Evolutionary conservation across 169 alveolate species (phyloP).

Genomic region (Plasmodium gaboni): DNA sequence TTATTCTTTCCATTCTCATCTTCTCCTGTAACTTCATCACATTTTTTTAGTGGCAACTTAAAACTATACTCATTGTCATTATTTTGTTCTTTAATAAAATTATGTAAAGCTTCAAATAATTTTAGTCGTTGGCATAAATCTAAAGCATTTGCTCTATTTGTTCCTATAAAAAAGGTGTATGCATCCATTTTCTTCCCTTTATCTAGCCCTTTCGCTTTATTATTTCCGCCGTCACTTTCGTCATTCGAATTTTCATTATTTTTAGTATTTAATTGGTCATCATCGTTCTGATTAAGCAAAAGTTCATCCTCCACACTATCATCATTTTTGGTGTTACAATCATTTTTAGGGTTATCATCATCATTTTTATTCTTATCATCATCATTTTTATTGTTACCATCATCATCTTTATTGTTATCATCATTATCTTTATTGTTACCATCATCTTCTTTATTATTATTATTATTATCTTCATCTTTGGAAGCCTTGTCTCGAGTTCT

Average conservation of each 20-base stretch:
- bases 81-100: constrained; percentile 80
- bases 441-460: background rate
- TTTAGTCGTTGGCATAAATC: constrained; percentile 79
- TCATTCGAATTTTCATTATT: constrained; percentile 46
- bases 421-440: background rate
- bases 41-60: constrained; percentile 78
- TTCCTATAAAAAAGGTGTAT: constrained; percentile 78
- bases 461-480: no score
- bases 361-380: background rate
- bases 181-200: constrained; percentile 70
- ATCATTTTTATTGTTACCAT: background rate
- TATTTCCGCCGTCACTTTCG: constrained; percentile 41
- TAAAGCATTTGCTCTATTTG: constrained; percentile 80
- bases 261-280: background rate
- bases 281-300: background rate
- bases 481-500: no score
- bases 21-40: background rate
- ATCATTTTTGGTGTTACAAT: background rate
- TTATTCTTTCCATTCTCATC: constrained; percentile 4
- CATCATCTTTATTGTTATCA: background rate
- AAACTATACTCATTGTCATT: constrained; percentile 83
- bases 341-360: background rate
- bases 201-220: constrained; percentile 16
- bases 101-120: constrained; percentile 76
- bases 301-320: background rate